Evolutionary conservation across 176 grass and related monocot genomes (phyloP).

Genomic region (Bonia amplexicaulis): DNA sequence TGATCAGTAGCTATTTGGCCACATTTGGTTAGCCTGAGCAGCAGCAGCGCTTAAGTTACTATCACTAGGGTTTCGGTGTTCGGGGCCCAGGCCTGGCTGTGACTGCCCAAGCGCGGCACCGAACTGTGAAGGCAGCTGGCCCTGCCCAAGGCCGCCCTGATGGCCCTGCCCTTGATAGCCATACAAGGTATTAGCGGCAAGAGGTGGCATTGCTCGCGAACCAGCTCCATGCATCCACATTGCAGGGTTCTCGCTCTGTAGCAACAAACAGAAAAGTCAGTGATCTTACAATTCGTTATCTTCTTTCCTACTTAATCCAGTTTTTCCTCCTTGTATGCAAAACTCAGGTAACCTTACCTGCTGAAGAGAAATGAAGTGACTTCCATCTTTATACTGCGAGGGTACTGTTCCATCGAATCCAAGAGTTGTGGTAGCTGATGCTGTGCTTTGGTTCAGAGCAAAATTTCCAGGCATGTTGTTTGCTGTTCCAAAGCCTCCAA

Average conservation of each 20-base stretch:
- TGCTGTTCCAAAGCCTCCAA: constrained; percentile 54
- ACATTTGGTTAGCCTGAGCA: constrained; percentile 60
- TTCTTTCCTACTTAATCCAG: neutral
- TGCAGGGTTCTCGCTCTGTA: constrained; percentile 57
- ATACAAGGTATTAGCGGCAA: constrained; percentile 57
- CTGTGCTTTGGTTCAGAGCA: constrained; percentile 48
- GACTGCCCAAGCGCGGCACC: constrained; percentile 38
- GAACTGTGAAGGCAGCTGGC: constrained; percentile 49
- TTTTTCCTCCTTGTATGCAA: neutral
- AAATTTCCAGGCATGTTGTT: constrained; percentile 61
- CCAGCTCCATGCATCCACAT: constrained; percentile 75
- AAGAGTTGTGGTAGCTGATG: constrained; percentile 43
- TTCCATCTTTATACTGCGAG: constrained; percentile 66
- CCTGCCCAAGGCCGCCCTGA: constrained; percentile 45
- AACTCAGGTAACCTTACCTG: constrained; percentile 34
- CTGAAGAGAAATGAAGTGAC: constrained; percentile 59
- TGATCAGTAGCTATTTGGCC: constrained; percentile 59
- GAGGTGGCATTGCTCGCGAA: constrained; percentile 58
- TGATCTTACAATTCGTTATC: neutral
- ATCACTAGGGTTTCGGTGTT: constrained; percentile 56
- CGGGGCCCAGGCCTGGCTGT: constrained; percentile 42
- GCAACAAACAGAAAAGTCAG: neutral
- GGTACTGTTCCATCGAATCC: constrained; percentile 56
- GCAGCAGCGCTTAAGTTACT: constrained; percentile 38
- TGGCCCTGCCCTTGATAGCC: constrained; percentile 62